Evolutionary conservation across 768 basidiomycete species (phyloP).

Genomic region (Mycena chlorophos): DNA sequence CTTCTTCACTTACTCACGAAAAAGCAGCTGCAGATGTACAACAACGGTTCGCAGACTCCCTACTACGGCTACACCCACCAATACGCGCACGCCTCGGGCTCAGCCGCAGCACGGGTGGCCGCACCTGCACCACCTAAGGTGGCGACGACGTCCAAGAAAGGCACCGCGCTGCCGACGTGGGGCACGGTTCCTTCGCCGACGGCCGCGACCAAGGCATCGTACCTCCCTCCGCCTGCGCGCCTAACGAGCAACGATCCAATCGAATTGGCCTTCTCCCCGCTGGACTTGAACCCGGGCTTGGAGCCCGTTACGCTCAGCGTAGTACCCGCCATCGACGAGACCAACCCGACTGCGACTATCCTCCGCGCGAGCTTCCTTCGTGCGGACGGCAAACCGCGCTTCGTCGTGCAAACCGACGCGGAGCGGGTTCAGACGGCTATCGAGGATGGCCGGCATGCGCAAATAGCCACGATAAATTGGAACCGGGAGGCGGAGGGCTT

Average conservation of each 20-base stretch:
- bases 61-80: no score
- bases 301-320: conserved; percentile 1
- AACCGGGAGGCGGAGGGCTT: background rate
- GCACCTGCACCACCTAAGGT: no score
- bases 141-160: no score
- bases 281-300: background rate
- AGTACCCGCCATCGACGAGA: background rate
- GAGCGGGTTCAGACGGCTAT: background rate
- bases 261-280: background rate
- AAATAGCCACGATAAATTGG: background rate
- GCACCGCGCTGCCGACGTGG: no score
- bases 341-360: background rate
- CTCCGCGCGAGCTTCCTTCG: conserved; percentile 3
- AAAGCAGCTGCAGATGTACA: no score
- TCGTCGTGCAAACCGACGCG: conserved; percentile 3
- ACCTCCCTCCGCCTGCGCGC: background rate
- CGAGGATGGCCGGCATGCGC: background rate
- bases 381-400: background rate
- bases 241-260: background rate
- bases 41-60: no score
- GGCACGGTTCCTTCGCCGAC: background rate
- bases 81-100: no score
- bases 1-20: no score
- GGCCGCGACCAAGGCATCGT: background rate
- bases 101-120: no score